Conservation (phyloP, 2,329 filamentous ascomycete genomes). For the Akanthomyces uredinophilus region DNA sequence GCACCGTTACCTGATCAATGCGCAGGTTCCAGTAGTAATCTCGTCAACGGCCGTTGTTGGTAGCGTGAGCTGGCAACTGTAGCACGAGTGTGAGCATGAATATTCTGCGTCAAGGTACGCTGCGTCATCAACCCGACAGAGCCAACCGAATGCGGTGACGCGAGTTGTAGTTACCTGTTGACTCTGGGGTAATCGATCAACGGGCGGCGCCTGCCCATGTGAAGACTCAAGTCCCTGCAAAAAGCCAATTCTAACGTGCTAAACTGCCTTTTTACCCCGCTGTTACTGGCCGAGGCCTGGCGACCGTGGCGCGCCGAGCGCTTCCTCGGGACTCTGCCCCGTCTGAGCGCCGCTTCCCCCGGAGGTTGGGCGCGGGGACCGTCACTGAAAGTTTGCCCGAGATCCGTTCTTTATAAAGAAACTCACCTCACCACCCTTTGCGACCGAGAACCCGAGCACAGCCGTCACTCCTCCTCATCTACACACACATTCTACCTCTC, state of each 20-base stretch:
- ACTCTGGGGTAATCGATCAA: neutral
- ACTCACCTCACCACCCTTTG: neutral
- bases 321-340: neutral
- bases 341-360: neutral
- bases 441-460: neutral
- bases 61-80: too few relatives aligned
- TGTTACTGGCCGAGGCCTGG: slow-evolving; percentile 1
- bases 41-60: too few relatives aligned
- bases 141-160: neutral
- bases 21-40: too few relatives aligned
- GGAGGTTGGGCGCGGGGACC: neutral
- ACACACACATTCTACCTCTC: neutral
- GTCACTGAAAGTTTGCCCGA: slow-evolving; percentile 1
- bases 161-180: neutral
- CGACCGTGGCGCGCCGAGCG: neutral
- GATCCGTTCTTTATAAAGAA: slow-evolving; percentile 1
- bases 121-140: neutral
- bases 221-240: neutral
- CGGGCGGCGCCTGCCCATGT: neutral
- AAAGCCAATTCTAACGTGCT: neutral
- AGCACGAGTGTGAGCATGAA: too few relatives aligned
- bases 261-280: neutral
- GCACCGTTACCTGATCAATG: too few relatives aligned
- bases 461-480: neutral
- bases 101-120: too few relatives aligned